Evolutionary conservation across 2,329 filamentous ascomycete genomes (phyloP).

Genomic region (Ophiostoma sp.): DNA sequence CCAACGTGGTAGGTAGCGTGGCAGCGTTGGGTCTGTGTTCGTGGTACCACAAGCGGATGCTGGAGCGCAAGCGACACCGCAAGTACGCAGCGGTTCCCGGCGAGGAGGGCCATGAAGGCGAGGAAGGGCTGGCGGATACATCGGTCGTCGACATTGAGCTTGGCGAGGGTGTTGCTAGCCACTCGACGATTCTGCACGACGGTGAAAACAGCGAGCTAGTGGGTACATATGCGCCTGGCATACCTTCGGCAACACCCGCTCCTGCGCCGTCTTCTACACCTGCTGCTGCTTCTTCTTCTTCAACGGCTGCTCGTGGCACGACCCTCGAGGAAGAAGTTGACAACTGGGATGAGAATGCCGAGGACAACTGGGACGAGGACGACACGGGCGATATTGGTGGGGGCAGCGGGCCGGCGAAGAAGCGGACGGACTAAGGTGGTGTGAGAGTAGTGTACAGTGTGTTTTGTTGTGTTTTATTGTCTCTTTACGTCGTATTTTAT

Average conservation of each 20-base stretch:
- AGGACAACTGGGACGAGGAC: constrained; percentile 58
- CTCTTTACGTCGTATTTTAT: not conserved
- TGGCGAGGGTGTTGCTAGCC: constrained; percentile 53
- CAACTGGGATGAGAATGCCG: constrained; percentile 86
- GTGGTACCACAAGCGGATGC: constrained; percentile 95
- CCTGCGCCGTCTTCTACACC: constrained; percentile 61
- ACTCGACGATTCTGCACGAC: constrained; percentile 39
- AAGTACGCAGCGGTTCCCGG: constrained; percentile 72
- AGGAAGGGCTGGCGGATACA: constrained; percentile 65
- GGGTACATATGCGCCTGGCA: not conserved
- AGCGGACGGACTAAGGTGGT: constrained; percentile 35
- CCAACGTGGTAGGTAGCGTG: constrained; percentile 80
- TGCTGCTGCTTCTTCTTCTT: constrained; percentile 27
- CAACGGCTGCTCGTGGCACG: constrained; percentile 32
- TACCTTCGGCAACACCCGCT: constrained; percentile 14
- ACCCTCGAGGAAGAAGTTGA: constrained; percentile 80
- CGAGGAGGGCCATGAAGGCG: constrained; percentile 63
- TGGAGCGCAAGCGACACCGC: constrained; percentile 77
- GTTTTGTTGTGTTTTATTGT: not conserved
- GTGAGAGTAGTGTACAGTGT: not conserved
- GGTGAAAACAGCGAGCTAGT: constrained; percentile 57
- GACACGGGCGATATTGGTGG: constrained; percentile 32
- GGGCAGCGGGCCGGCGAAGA: constrained; percentile 27
- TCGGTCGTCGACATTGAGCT: constrained; percentile 71
- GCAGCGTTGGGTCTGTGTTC: constrained; percentile 71